These are phyloP conservation scores for Alloascoidea africana DNA, from an alignment of 805 yeast species.

Conservation along the genomic window DNA sequence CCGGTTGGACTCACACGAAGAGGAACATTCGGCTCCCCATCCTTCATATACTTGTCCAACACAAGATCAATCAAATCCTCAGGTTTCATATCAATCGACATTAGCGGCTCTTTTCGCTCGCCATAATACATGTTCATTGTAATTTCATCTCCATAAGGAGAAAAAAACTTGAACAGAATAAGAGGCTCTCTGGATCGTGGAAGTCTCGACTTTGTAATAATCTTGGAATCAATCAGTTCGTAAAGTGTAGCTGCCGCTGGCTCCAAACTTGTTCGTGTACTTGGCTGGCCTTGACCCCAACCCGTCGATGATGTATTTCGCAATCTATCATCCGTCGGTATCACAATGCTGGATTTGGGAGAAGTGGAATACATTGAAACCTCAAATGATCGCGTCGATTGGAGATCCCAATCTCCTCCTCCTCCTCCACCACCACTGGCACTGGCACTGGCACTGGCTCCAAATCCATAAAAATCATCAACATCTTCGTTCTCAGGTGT, in stretches of 20 bases:
- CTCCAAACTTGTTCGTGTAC: no score
- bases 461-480: no score
- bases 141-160: conserved; percentile 1
- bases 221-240: background rate
- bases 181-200: background rate
- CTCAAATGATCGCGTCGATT: background rate
- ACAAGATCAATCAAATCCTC: background rate
- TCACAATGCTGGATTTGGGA: background rate
- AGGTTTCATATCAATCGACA: background rate
- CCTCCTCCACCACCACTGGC: no score
- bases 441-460: no score
- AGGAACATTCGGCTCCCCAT: no score
- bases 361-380: background rate
- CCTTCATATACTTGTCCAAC: no score
- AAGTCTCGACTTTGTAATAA: background rate
- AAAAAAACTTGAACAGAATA: background rate
- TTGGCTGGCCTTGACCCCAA: no score
- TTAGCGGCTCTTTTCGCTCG: background rate
- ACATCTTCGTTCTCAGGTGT: background rate
- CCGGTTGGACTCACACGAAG: no score
- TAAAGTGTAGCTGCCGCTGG: background rate
- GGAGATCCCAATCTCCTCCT: no score
- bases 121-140: conserved; percentile 1
- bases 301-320: no score
- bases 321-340: background rate